Evolutionary conservation across 108 stramenopile species (phyloP).

Genomic region (Nitzschia putrida): DNA sequence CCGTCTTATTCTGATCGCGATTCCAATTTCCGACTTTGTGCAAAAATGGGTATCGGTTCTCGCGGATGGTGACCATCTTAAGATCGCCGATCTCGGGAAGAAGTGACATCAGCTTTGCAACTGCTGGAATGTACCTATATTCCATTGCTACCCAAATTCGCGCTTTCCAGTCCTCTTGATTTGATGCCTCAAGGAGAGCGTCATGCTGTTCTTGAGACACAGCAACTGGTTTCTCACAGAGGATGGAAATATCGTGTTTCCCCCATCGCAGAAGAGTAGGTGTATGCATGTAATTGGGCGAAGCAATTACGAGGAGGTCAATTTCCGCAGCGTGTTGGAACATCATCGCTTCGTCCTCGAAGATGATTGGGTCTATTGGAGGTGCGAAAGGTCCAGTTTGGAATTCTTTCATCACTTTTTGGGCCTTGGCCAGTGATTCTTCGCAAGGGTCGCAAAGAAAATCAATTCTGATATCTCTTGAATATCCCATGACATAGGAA

Average conservation of each 20-base stretch:
- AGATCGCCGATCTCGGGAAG: slow-evolving; percentile 71
- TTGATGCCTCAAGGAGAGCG: slow-evolving; percentile 39
- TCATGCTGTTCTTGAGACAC: slow-evolving; percentile 71
- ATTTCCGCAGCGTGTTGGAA: slow-evolving; percentile 57
- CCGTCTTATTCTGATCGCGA: slow-evolving; percentile 70
- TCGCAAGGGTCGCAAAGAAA: slow-evolving; percentile 80
- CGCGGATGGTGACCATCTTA: slow-evolving; percentile 82
- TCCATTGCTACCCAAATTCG: slow-evolving; percentile 88
- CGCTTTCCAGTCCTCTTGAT: slow-evolving; percentile 48
- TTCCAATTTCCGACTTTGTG: slow-evolving; percentile 83
- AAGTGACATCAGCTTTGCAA: slow-evolving; percentile 66
- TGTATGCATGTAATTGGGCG: slow-evolving; percentile 81
- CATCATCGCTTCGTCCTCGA: slow-evolving; percentile 64
- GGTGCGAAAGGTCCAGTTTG: slow-evolving; percentile 18
- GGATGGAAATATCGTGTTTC: slow-evolving; percentile 61
- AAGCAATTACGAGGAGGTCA: slow-evolving; percentile 80
- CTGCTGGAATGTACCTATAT: slow-evolving; percentile 84
- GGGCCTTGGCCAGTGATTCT: slow-evolving; percentile 41
- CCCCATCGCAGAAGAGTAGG: slow-evolving; percentile 70
- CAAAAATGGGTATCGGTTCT: slow-evolving; percentile 84
- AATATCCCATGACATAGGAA: slow-evolving; percentile 75
- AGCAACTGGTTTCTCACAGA: slow-evolving; percentile 80
- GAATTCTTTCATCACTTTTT: slow-evolving; percentile 43
- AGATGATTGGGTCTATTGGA: slow-evolving; percentile 38
- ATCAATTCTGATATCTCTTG: slow-evolving; percentile 49